Conservation (phyloP, 305 asterid species). For the Fraxinus dipetala region DNA sequence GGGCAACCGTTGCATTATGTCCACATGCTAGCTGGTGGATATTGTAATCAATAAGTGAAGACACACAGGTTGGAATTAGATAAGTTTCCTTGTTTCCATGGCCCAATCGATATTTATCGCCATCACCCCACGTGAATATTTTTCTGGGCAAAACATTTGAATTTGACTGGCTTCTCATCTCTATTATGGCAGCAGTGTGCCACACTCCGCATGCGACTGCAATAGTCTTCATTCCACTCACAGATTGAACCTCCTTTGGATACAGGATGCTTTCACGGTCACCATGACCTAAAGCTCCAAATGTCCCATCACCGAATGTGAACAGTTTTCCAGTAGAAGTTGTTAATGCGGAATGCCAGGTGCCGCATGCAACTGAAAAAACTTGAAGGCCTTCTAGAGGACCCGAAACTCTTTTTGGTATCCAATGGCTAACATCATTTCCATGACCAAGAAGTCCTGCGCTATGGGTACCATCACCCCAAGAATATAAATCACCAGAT, state of each 20-base stretch:
- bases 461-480: conserved; percentile 88
- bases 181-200: conserved; percentile 94
- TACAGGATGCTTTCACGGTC: conserved; percentile 47
- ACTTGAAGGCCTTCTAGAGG: conserved; percentile 78
- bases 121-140: conserved; percentile 94
- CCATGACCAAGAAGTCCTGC: conserved; percentile 92
- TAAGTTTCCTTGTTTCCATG: conserved; percentile 73
- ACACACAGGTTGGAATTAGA: conserved; percentile 71
- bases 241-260: conserved; percentile 66
- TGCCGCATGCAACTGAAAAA: conserved; percentile 73
- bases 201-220: conserved; percentile 76
- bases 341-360: conserved; percentile 86
- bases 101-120: conserved; percentile 71
- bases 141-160: conserved; percentile 52
- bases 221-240: conserved; percentile 59
- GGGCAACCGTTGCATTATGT: conserved; percentile 57
- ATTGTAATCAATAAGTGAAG: conserved; percentile 69
- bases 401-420: conserved; percentile 79
- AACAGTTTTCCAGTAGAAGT: conserved; percentile 63
- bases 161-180: conserved; percentile 49
- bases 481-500: conserved; percentile 76
- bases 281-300: conserved; percentile 88
- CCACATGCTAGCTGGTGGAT: conserved; percentile 81
- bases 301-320: conserved; percentile 87
- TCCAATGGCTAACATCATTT: conserved; percentile 88